Conservation (phyloP, 75 land plant genomes). For the Selaginella moellendorffii region DNA sequence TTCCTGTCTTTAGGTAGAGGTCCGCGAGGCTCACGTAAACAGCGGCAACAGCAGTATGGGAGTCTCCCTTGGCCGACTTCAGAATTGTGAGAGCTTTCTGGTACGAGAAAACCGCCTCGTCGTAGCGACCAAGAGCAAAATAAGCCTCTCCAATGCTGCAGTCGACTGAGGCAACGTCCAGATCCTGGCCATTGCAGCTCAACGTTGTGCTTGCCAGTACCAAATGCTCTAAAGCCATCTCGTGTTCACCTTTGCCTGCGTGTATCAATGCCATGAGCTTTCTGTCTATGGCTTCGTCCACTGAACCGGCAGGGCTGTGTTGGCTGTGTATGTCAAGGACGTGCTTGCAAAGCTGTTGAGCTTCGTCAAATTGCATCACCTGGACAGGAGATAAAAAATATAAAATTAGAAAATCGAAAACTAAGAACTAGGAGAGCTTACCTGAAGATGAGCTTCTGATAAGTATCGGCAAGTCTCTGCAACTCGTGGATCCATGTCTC, state of each 20-base stretch:
- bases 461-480: constrained; percentile 4
- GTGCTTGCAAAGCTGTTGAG: constrained; percentile 3
- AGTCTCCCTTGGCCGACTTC: neutral
- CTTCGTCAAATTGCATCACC: constrained; percentile 10
- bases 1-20: neutral
- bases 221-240: constrained; percentile 4
- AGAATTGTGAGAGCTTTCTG: neutral
- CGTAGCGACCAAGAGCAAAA: constrained; percentile 5
- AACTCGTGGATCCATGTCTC: constrained; percentile 1
- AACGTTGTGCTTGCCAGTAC: neutral
- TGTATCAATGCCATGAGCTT: constrained; percentile 4
- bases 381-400: neutral
- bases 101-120: constrained; percentile 4
- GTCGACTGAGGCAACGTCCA: neutral
- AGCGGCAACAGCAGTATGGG: neutral
- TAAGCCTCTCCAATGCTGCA: constrained; percentile 9
- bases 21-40: constrained; percentile 2
- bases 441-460: constrained; percentile 8
- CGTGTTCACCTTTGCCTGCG: constrained; percentile 3
- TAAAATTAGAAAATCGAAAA: neutral
- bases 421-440: neutral
- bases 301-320: neutral
- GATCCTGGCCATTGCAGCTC: neutral
- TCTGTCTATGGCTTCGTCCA: neutral
- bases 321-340: neutral